Evolutionary conservation across 805 yeast genomes (phyloP).

Genomic region (Starmerella kuoi): DNA sequence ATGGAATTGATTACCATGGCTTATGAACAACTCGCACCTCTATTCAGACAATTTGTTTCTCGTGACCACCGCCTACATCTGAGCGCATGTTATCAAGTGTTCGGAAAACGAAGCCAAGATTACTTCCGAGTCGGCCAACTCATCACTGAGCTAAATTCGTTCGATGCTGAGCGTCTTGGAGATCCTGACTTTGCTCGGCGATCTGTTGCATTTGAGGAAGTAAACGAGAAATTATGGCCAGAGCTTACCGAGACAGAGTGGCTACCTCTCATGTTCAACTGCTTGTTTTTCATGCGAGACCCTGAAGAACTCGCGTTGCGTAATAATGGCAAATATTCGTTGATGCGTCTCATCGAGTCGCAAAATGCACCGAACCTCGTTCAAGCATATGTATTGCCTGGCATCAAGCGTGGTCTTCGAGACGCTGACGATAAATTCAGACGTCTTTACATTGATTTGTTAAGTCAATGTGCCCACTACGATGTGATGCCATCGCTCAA

Average conservation of each 20-base stretch:
- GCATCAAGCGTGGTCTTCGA: conserved; percentile 55
- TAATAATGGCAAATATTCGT: conserved; percentile 54
- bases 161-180: conserved; percentile 45
- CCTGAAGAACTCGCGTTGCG: conserved; percentile 70
- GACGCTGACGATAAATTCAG: conserved; percentile 48
- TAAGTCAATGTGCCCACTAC: conserved; percentile 47
- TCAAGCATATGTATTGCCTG: conserved; percentile 48
- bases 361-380: conserved; percentile 28
- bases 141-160: conserved; percentile 60
- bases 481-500: conserved; percentile 26
- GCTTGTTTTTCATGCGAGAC: conserved; percentile 61
- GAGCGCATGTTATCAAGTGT: conserved; percentile 40
- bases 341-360: conserved; percentile 52
- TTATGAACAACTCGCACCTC: conserved; percentile 41
- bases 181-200: conserved; percentile 73
- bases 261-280: conserved; percentile 62
- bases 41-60: conserved; percentile 50
- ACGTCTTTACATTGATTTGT: conserved; percentile 53
- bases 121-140: conserved; percentile 39
- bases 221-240: conserved; percentile 45
- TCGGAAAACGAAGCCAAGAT: conserved; percentile 42
- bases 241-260: conserved; percentile 48
- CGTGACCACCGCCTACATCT: conserved; percentile 50
- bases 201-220: conserved; percentile 48
- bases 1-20: conserved; percentile 19